Conservation (phyloP, 345 rosid species). For the Geranium rotundifolium region DNA sequence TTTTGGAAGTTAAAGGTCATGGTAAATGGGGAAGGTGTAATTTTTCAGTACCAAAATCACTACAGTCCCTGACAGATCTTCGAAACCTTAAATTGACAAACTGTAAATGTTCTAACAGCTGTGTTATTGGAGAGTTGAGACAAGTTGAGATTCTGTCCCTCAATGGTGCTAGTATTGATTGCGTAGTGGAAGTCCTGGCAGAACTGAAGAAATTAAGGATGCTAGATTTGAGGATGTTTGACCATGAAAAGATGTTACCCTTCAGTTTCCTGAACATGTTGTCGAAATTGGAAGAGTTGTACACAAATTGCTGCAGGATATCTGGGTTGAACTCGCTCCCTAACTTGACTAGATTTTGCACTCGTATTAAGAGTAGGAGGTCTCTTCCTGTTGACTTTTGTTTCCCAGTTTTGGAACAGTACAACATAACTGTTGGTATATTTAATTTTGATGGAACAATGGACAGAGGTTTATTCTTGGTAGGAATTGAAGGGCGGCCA, state of each 20-base stretch:
- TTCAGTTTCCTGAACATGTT: no score
- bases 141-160: slow-evolving; percentile 1
- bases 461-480: no score
- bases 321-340: no score
- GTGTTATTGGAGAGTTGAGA: not conserved
- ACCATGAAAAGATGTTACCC: no score
- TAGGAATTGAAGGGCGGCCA: no score
- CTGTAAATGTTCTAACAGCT: not conserved
- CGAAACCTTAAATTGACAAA: not conserved
- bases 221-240: not conserved
- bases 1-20: slow-evolving; percentile 1
- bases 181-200: not conserved
- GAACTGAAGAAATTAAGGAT: not conserved
- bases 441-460: no score
- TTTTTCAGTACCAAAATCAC: slow-evolving; percentile 1
- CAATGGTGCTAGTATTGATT: not conserved
- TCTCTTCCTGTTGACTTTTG: no score
- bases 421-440: no score
- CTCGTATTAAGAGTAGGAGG: no score
- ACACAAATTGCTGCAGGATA: no score
- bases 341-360: no score
- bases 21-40: not conserved
- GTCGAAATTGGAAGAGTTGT: slow-evolving; percentile 8
- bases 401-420: no score
- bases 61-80: slow-evolving; percentile 1